Evolutionary conservation across 2,329 filamentous ascomycete genomes (phyloP).

Genomic region (Volutella citrinella): DNA sequence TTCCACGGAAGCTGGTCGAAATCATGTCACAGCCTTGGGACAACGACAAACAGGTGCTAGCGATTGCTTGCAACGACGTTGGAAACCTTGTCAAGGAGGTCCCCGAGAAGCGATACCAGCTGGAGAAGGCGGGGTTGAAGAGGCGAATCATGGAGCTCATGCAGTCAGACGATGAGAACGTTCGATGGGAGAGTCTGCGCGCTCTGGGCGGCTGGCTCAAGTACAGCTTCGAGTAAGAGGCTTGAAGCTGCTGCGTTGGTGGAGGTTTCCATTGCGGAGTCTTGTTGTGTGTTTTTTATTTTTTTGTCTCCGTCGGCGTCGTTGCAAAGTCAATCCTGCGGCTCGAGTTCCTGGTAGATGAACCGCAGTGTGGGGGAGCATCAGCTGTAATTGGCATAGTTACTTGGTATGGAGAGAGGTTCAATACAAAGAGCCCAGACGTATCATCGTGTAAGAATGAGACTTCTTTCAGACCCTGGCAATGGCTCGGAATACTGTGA

Average conservation of each 20-base stretch:
- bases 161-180: constrained; percentile 82
- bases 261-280: no score
- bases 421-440: constrained; percentile 9
- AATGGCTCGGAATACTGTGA: no score
- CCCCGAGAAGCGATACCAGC: constrained; percentile 73
- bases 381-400: constrained; percentile 30
- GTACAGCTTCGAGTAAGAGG: constrained; percentile 58
- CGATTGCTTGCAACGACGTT: constrained; percentile 90
- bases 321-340: constrained; percentile 9
- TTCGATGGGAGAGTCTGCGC: constrained; percentile 88
- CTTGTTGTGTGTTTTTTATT: constrained; percentile 20
- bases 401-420: constrained; percentile 22
- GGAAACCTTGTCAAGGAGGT: constrained; percentile 86
- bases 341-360: constrained; percentile 21
- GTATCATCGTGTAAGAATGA: constrained; percentile 16
- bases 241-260: no score
- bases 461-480: constrained; percentile 2
- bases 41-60: constrained; percentile 84
- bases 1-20: constrained; percentile 78
- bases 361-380: constrained; percentile 21
- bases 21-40: constrained; percentile 72
- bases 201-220: constrained; percentile 69
- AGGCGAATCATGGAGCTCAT: constrained; percentile 89
- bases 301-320: constrained; percentile 18
- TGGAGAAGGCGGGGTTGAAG: constrained; percentile 86